phyloP scores from a whole-genome alignment of 192 early-diverging fungal species.

The Backusella morwellensis region DNA sequence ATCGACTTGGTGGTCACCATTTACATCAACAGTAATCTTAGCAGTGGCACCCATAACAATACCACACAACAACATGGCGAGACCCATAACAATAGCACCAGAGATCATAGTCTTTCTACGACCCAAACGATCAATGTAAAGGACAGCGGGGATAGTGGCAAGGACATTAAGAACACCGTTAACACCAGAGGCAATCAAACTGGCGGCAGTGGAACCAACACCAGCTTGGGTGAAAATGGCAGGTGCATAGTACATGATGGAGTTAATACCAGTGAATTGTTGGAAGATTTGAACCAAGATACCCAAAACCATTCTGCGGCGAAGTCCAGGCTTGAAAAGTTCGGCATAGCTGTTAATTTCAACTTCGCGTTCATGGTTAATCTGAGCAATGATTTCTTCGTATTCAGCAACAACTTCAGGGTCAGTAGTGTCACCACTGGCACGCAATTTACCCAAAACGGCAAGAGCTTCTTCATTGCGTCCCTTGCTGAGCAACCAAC shows the following conservation, averaged over 20 bases:
- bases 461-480: conserved; percentile 65
- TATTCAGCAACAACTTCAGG: conserved; percentile 62
- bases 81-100: conserved; percentile 65
- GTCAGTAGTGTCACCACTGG: conserved; percentile 52
- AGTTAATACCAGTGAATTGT: conserved; percentile 85
- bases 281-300: conserved; percentile 71
- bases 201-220: conserved; percentile 14
- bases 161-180: conserved; percentile 71
- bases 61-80: conserved; percentile 28
- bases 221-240: conserved; percentile 36
- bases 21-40: conserved; percentile 25
- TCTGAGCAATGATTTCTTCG: conserved; percentile 67
- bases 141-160: conserved; percentile 80
- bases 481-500: conserved; percentile 74
- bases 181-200: conserved; percentile 33
- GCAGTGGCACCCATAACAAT: conserved; percentile 41
- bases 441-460: conserved; percentile 68
- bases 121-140: conserved; percentile 77
- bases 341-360: conserved; percentile 59
- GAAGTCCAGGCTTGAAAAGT: conserved; percentile 41
- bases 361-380: conserved; percentile 60
- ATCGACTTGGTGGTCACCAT: conserved; percentile 13
- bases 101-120: conserved; percentile 70
- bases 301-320: conserved; percentile 61
- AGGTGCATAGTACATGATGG: conserved; percentile 69